Conservation (phyloP, 1,284 basidiomycete genomes). For the Tilletia setariae region DNA sequence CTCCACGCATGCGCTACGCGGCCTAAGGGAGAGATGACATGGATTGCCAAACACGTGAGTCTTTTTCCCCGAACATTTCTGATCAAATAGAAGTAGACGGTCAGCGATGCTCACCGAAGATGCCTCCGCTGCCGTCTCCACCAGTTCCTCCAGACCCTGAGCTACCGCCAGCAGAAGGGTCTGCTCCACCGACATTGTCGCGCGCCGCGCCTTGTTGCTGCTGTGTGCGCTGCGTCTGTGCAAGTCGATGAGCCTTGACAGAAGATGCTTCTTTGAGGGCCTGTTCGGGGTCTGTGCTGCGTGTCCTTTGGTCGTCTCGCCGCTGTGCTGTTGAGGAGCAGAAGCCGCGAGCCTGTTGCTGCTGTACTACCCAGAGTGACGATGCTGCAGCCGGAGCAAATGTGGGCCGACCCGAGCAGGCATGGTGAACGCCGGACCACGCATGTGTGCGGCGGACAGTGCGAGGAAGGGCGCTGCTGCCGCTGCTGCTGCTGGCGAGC, state of each 20-base stretch:
- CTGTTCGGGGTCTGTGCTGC: neutral
- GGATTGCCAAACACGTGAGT: neutral
- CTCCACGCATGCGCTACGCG: constrained; percentile 67
- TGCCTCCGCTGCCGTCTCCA: neutral
- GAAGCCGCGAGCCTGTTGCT: neutral
- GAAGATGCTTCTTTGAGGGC: constrained; percentile 3
- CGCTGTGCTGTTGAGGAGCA: neutral
- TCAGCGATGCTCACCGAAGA: neutral
- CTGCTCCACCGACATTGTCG: neutral
- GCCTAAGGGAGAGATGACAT: neutral
- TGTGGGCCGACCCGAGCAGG: no score
- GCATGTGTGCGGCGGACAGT: no score
- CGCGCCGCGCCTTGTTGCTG: no score
- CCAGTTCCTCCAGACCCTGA: neutral
- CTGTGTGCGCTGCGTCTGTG: neutral
- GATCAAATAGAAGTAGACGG: neutral
- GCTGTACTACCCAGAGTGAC: neutral
- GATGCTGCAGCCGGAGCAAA: no score
- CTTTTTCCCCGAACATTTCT: neutral
- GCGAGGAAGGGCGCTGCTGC: no score
- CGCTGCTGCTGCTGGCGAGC: no score
- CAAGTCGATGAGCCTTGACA: constrained; percentile 5
- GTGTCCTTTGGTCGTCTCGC: neutral
- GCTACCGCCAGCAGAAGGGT: neutral
- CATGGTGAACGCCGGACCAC: no score